Conservation (phyloP, 1,284 basidiomycete species). For the Pseudozyma pruni region DNA sequence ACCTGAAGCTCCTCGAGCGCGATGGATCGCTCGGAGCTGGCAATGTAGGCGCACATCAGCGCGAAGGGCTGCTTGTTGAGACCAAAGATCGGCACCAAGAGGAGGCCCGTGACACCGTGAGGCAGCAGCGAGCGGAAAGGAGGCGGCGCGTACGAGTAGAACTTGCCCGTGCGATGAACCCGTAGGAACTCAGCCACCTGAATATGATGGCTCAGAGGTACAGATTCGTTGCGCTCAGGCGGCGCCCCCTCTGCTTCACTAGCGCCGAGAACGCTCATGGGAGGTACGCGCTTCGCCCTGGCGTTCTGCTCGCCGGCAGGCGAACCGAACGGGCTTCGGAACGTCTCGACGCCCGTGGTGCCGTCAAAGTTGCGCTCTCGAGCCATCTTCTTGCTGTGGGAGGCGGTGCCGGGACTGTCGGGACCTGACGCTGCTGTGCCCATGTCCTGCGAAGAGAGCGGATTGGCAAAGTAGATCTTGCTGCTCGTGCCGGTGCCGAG, state of each 20-base stretch:
- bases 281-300: slow-evolving; percentile 50
- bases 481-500: slow-evolving; percentile 57
- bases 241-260: slow-evolving; percentile 45
- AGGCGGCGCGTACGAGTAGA: slow-evolving; percentile 53
- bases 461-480: slow-evolving; percentile 61
- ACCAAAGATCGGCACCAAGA: slow-evolving; percentile 83
- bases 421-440: slow-evolving; percentile 18
- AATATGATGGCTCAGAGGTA: slow-evolving; percentile 58
- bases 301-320: slow-evolving; percentile 24
- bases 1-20: slow-evolving; percentile 77
- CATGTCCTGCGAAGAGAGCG: slow-evolving; percentile 24
- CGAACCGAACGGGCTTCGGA: slow-evolving; percentile 27
- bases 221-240: slow-evolving; percentile 44
- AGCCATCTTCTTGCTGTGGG: slow-evolving; percentile 10
- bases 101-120: slow-evolving; percentile 40
- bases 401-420: not conserved
- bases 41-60: slow-evolving; percentile 85
- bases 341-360: slow-evolving; percentile 44
- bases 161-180: slow-evolving; percentile 52
- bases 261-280: slow-evolving; percentile 61
- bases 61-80: slow-evolving; percentile 92
- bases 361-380: slow-evolving; percentile 46
- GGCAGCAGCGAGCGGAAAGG: slow-evolving; percentile 62
- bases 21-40: slow-evolving; percentile 80
- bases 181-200: slow-evolving; percentile 62